A percentile compares a stretch with the other conserved stretches of the same genome.
phyloP scores from a whole-genome alignment of 352 stramenopile species.

The Phytophthora colocasiae region DNA sequence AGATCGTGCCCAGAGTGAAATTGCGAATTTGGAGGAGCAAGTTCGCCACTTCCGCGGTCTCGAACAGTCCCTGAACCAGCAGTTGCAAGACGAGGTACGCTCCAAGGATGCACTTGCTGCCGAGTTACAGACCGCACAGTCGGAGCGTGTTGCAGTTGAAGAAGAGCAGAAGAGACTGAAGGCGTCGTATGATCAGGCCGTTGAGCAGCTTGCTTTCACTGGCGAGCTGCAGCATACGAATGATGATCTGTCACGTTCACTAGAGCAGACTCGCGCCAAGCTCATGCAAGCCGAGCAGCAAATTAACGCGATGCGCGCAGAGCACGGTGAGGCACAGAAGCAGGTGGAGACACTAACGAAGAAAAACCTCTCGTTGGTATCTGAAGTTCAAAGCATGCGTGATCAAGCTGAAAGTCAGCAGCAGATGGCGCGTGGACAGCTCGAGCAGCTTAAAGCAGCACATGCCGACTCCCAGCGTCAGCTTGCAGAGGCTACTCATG shows the following conservation, averaged over 20 bases:
- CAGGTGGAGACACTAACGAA: conserved; percentile 67
- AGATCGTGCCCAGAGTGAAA: conserved; percentile 42
- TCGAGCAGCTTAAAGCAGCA: conserved; percentile 47
- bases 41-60: conserved; percentile 44
- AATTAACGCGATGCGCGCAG: conserved; percentile 38
- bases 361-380: conserved; percentile 66
- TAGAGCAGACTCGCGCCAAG: conserved; percentile 54
- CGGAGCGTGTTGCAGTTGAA: conserved; percentile 39
- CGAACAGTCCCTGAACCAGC: conserved; percentile 50
- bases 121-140: conserved; percentile 33
- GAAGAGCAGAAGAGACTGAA: conserved; percentile 43
- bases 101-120: conserved; percentile 38
- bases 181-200: conserved; percentile 33
- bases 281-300: conserved; percentile 56
- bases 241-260: conserved; percentile 53
- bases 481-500: conserved; percentile 34
- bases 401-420: conserved; percentile 63
- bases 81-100: conserved; percentile 35
- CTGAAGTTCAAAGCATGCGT: conserved; percentile 54
- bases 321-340: conserved; percentile 49
- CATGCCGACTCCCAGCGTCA: conserved; percentile 49
- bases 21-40: conserved; percentile 44
- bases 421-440: conserved; percentile 30
- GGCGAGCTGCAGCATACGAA: conserved; percentile 56
- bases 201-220: conserved; percentile 30